Evolutionary conservation across 441 rosid species (phyloP).

Genomic region (Jatropha podagrica): DNA sequence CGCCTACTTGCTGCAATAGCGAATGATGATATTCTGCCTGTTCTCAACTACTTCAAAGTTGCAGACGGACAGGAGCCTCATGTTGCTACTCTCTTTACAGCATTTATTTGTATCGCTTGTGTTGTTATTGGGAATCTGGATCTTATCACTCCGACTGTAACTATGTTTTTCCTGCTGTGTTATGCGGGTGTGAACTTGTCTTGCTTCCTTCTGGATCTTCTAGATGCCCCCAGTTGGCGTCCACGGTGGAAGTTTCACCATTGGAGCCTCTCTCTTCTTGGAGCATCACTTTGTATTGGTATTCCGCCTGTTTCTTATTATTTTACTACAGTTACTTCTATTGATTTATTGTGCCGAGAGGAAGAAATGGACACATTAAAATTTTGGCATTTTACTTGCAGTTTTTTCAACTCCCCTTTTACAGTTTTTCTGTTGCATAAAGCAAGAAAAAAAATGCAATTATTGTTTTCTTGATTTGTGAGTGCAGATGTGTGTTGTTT

Average conservation of each 20-base stretch:
- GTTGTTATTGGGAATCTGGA: constrained; percentile 95
- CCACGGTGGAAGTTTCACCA: constrained; percentile 99
- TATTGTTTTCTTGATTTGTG: neutral
- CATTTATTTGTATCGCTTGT: constrained; percentile 86
- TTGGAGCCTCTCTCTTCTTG: constrained; percentile 96
- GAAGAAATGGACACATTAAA: neutral
- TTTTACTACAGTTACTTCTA: neutral
- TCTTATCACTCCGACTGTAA: constrained; percentile 93
- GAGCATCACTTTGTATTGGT: constrained; percentile 94
- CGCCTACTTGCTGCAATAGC: constrained; percentile 98
- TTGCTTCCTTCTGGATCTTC: constrained; percentile 98
- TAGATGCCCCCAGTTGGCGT: constrained; percentile 99
- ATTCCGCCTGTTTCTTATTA: constrained; percentile 24
- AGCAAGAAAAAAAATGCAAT: too few species aligned
- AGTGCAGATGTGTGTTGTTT: neutral
- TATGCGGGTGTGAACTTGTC: constrained; percentile 97
- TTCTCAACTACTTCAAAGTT: constrained; percentile 92
- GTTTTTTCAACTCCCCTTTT: neutral
- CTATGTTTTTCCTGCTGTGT: constrained; percentile 97
- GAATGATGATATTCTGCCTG: constrained; percentile 97
- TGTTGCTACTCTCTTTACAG: constrained; percentile 88
- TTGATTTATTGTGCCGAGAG: too few species aligned
- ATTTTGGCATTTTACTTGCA: neutral
- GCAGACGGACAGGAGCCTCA: constrained; percentile 89
- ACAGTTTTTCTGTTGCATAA: neutral